phyloP scores from a whole-genome alignment of 2,329 filamentous ascomycete genomes.

The Venturia nashicola region DNA sequence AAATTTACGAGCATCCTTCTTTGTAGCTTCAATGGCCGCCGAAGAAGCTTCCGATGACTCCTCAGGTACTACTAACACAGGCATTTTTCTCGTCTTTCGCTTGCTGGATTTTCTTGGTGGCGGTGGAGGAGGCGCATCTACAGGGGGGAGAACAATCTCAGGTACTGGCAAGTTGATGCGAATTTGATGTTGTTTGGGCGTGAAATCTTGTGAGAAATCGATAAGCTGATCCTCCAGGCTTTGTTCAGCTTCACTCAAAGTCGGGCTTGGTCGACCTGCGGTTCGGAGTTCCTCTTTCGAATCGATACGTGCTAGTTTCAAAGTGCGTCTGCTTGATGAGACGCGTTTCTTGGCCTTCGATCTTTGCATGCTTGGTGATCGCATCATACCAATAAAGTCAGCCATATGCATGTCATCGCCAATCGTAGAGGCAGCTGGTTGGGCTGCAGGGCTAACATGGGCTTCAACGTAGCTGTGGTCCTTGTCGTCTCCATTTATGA shows the following conservation, averaged over 20 bases:
- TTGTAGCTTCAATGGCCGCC: background rate
- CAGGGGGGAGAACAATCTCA: constrained; percentile 1
- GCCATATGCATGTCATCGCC: background rate
- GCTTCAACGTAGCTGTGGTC: background rate
- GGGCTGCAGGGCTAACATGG: background rate
- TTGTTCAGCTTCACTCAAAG: constrained; percentile 33
- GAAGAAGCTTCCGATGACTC: constrained; percentile 7
- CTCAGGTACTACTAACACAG: background rate
- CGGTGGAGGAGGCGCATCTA: background rate
- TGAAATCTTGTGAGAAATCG: constrained; percentile 11
- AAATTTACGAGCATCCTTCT: background rate
- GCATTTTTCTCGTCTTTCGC: constrained; percentile 4
- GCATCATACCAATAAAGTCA: constrained; percentile 6
- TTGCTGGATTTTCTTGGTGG: constrained; percentile 9
- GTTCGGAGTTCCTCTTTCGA: constrained; percentile 7
- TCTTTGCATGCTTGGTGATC: constrained; percentile 2
- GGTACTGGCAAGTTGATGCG: background rate
- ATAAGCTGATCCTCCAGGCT: constrained; percentile 20
- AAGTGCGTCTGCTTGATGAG: background rate
- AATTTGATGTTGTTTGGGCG: constrained; percentile 12
- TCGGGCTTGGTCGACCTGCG: constrained; percentile 24
- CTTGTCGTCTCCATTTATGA: constrained; percentile 3
- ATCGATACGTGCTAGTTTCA: constrained; percentile 5
- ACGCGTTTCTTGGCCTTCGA: background rate
- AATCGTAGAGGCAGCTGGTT: background rate